Base-by-base conservation (phyloP, 345 rosid genomes). In the Arabis alpina region DNA sequence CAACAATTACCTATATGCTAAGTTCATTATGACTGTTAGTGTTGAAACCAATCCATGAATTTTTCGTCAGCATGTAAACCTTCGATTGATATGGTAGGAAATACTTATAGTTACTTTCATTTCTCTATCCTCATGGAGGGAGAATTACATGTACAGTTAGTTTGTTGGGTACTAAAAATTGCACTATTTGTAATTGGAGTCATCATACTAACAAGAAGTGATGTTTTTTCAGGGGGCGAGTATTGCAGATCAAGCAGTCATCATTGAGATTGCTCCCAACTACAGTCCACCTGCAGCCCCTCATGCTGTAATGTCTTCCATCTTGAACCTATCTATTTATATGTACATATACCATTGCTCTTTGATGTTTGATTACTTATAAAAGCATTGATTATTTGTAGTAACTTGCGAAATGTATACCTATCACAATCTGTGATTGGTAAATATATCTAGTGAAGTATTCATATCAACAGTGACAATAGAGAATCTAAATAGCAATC, bases 201-300 rank as follows among this genome's bases (percentile, higher is more conserved):
- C 23, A 68, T 45, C 41, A 44, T 68, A 61, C 74, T 61, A 76
- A 76, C 37, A 49, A 14, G 8, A 14, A 24, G 19, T 2, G 15
- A 41, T 51, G 16, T 37, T 52, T 10, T 64, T 54, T 66, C 72
- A 76, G 98, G 97, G 97, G 65, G 93, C 97, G 53, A 93, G 93
- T 14, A 90, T 93, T 69, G 90, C 90, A 45, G 93, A 93, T 56
- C 86, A 83, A 70, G 63, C 93, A 54, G 93, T 93, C 60, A 78
- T 50, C 62, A 80, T 93, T 44, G 85, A 85, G 39, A 71, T 82
- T 75, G 98, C 88, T 80, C 83, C 89, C 25, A 83, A 84, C 70
- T 90, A 84, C 82, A 80, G 76, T 72, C 86, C 82, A 27, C 96
- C 92, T 28, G 72, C 72, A 27, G 80, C 76, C 43, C 28, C 75